Evolutionary conservation across 2,329 filamentous ascomycete genomes (phyloP), one percentile per base, ranked within the genome.

Genomic region (Volutella citrinella): DNA sequence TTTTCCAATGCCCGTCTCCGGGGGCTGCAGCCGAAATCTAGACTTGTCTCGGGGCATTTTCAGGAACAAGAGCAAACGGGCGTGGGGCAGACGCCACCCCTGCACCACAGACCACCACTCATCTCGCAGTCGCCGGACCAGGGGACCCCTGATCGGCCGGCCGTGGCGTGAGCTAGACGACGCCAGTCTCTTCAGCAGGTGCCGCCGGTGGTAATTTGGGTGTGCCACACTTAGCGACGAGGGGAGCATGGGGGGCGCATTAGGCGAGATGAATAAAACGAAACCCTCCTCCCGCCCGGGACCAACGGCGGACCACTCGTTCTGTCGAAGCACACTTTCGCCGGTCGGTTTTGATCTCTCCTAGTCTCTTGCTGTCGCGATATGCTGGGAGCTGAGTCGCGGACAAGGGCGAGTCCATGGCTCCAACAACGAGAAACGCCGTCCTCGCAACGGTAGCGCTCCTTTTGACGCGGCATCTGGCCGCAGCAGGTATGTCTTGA

Each of bases 241-340:
- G 15, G 22, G 33, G 32, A 27, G 38, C 36, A 43, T 43, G 43
- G 32, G 22, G 13, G 14, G 14, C 15, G 22, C 19, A 23, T 27
- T 37, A 44, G 16, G 44, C 44, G 46, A 46, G 34, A 52, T 52
- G 49, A 50, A 50, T 52, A 52, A 52, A 52, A 52, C 27, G 33
- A 38, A 31, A 18, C 23, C 27, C 15, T 27, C 19, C 27, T 25
- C 24, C 19, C 28, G 25, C 27, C 23, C 24, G 23, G 17, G 20
- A 20, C 29, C n/a, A n/a, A n/a, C n/a, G n/a, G n/a, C n/a, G n/a
- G n/a, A n/a, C n/a, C n/a, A n/a, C n/a, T n/a, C n/a, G n/a, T n/a
- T n/a, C n/a, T n/a, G n/a, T n/a, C n/a, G n/a, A n/a, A n/a, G n/a
- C n/a, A n/a, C n/a, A n/a, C 21, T 30, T 34, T 17, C 21, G 23